A percentile compares a stretch with the other conserved stretches of the same genome.
phyloP scores from a whole-genome alignment of 75 land plant genomes.

The Sequoia sempervirens region DNA sequence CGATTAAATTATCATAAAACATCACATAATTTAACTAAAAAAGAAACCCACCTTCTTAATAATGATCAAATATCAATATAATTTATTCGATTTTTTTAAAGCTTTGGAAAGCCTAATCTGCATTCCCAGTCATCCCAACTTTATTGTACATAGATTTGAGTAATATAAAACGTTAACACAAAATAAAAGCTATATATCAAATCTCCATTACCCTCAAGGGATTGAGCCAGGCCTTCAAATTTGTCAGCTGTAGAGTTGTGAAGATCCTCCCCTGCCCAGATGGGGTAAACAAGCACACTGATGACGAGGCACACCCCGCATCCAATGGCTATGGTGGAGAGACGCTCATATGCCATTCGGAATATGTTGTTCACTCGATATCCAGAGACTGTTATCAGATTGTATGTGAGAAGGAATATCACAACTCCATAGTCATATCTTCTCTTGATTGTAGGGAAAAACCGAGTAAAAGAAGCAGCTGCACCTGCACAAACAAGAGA shows the following conservation, averaged over 20 bases:
- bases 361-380: slow-evolving; percentile 22
- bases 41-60: too few species aligned
- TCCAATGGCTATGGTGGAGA: slow-evolving; percentile 58
- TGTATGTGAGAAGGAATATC: slow-evolving; percentile 43
- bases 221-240: slow-evolving; percentile 49
- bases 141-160: neutral
- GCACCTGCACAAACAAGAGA: slow-evolving; percentile 18
- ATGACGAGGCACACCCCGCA: slow-evolving; percentile 59
- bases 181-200: neutral
- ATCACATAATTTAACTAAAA: too few species aligned
- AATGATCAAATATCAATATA: too few species aligned
- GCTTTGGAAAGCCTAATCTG: too few species aligned
- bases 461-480: slow-evolving; percentile 29
- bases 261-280: slow-evolving; percentile 75
- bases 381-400: slow-evolving; percentile 30
- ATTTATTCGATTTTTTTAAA: too few species aligned
- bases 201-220: slow-evolving; percentile 42
- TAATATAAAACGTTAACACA: neutral
- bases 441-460: slow-evolving; percentile 34
- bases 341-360: slow-evolving; percentile 25
- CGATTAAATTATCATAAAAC: too few species aligned
- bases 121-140: too few species aligned
- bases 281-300: slow-evolving; percentile 53
- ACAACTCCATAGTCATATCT: slow-evolving; percentile 47
- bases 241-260: slow-evolving; percentile 44